Evolutionary conservation across 371 early-diverging fungal genomes (phyloP).

Genomic region (Mortierella sp.): DNA sequence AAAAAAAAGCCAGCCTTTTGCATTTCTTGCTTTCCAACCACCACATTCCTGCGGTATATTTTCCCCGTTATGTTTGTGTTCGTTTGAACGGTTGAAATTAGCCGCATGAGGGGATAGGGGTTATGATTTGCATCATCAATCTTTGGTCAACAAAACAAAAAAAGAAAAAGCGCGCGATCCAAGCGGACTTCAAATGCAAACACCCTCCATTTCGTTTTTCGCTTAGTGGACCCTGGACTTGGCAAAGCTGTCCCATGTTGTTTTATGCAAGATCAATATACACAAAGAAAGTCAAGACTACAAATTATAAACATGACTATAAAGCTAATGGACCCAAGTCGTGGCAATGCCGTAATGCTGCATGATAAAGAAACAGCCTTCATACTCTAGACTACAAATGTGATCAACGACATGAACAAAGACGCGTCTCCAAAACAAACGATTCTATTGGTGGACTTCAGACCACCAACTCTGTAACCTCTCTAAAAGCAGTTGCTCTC

Average conservation of each 20-base stretch:
- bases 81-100: not conserved
- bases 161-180: not conserved
- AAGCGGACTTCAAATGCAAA: conserved; percentile 13
- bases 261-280: not conserved
- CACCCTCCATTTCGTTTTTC: conserved; percentile 10
- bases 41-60: not conserved
- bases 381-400: too few species aligned
- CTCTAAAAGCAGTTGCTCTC: conserved; percentile 37
- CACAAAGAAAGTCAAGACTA: not conserved
- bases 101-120: not conserved
- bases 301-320: not conserved
- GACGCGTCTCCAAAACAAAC: not conserved
- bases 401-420: too few species aligned
- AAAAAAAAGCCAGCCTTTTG: not conserved
- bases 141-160: not conserved
- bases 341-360: not conserved
- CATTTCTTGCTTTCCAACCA: not conserved
- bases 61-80: not conserved
- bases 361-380: not conserved
- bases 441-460: conserved; percentile 7
- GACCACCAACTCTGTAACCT: conserved; percentile 44
- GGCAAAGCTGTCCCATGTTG: too few species aligned
- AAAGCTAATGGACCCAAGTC: not conserved
- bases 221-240: not conserved
- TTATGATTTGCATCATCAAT: not conserved